phyloP scores from a whole-genome alignment of 768 basidiomycete species.

The Naganishia randhawae region DNA sequence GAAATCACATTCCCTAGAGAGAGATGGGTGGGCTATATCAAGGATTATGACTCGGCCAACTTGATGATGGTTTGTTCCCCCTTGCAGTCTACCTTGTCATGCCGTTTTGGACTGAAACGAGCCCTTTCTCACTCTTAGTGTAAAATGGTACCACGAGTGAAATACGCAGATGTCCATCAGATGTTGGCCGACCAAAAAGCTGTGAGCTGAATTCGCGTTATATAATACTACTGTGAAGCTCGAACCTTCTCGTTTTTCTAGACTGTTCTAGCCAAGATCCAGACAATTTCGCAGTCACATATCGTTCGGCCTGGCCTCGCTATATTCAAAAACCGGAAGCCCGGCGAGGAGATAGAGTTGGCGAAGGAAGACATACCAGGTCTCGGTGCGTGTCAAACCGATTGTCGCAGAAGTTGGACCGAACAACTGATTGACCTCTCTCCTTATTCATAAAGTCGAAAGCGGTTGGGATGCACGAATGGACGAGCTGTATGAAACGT shows the following conservation, averaged over 20 bases:
- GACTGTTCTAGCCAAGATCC: conserved; percentile 82
- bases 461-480: conserved; percentile 88
- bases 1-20: conserved; percentile 88
- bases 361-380: conserved; percentile 83
- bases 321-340: conserved; percentile 64
- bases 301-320: conserved; percentile 74
- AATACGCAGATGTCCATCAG: conserved; percentile 76
- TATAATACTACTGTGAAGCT: background rate
- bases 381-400: conserved; percentile 59
- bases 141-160: conserved; percentile 84
- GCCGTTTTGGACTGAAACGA: too few relatives aligned
- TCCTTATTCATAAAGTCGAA: conserved; percentile 59
- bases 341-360: conserved; percentile 52
- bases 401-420: background rate
- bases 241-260: conserved; percentile 23
- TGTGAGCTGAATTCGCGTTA: conserved; percentile 37
- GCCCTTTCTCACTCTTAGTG: too few relatives aligned
- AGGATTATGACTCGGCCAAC: conserved; percentile 98
- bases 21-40: conserved; percentile 98
- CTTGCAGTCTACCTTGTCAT: too few relatives aligned
- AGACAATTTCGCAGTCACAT: conserved; percentile 79
- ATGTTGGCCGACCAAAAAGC: conserved; percentile 78
- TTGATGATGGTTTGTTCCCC: conserved; percentile 70
- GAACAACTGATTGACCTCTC: background rate
- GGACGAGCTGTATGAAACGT: conserved; percentile 62